These are phyloP conservation scores for Naegleria lovaniensis DNA, from an alignment of 208 protist species.

Conservation along the genomic window DNA sequence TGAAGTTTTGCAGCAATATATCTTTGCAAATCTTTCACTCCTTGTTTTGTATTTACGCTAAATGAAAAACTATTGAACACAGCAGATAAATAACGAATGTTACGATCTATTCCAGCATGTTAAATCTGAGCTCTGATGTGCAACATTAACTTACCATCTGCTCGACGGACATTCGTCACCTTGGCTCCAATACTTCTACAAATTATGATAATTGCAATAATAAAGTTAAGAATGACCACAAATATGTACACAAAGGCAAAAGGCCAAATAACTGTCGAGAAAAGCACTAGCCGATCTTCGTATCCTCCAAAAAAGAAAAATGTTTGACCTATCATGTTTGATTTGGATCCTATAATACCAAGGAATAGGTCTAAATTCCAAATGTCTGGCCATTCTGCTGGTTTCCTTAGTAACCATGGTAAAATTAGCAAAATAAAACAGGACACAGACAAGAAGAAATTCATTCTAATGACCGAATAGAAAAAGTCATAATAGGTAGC, in stretches of 20 bases:
- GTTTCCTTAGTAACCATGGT: background rate
- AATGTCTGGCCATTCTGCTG: background rate
- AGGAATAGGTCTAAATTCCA: background rate
- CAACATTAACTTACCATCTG: background rate
- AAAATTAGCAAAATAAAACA: background rate
- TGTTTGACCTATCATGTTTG: background rate
- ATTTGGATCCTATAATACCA: background rate
- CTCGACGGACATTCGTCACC: background rate
- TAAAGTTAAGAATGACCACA: background rate
- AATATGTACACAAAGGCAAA: background rate
- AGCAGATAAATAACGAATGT: background rate
- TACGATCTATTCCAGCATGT: no score
- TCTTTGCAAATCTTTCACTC: background rate
- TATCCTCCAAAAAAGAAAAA: conserved; percentile 18
- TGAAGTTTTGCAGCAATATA: background rate
- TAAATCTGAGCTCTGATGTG: no score
- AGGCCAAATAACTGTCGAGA: background rate
- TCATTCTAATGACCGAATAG: background rate
- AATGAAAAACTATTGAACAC: background rate
- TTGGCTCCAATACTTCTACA: background rate
- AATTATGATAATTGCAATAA: background rate
- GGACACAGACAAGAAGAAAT: background rate
- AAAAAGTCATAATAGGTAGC: conserved; percentile 13
- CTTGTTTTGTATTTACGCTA: no score
- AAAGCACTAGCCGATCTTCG: background rate